Evolutionary conservation across 192 early-diverging fungal species (phyloP).

Genomic region (Endogone sp.): DNA sequence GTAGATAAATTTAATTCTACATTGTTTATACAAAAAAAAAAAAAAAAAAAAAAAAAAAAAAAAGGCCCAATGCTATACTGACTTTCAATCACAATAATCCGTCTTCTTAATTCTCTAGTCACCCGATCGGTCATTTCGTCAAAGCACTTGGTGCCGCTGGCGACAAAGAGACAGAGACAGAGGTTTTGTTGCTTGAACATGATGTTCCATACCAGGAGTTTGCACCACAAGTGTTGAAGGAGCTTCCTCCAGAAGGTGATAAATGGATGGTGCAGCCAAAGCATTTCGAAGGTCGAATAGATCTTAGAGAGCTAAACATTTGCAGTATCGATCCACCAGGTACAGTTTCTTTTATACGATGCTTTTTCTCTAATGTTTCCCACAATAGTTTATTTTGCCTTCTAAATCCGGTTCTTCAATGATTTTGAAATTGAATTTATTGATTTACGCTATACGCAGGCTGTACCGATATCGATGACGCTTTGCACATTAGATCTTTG

Average conservation of each 20-base stretch:
- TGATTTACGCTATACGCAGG: constrained; percentile 41
- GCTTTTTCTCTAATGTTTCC: background rate
- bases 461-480: constrained; percentile 99
- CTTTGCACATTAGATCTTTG: constrained; percentile 78
- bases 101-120: constrained; percentile 21
- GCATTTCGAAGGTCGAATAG: constrained; percentile 67
- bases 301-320: constrained; percentile 80
- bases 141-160: constrained; percentile 86
- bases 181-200: constrained; percentile 94
- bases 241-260: constrained; percentile 86
- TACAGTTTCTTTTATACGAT: background rate
- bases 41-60: too few species aligned
- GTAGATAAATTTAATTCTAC: too few species aligned
- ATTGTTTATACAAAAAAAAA: too few species aligned
- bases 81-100: too few species aligned
- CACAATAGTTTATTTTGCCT: too few species aligned
- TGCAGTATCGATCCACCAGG: constrained; percentile 98
- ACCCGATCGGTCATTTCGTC: constrained; percentile 92
- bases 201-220: constrained; percentile 96
- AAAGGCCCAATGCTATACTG: too few species aligned
- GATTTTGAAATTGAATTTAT: too few species aligned
- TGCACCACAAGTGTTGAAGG: constrained; percentile 75
- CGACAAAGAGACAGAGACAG: constrained; percentile 93
- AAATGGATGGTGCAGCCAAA: constrained; percentile 74
- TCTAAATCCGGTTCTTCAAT: too few species aligned